Conservation (phyloP, 2,329 filamentous ascomycete species). For the Calonectria hongkongensis region DNA sequence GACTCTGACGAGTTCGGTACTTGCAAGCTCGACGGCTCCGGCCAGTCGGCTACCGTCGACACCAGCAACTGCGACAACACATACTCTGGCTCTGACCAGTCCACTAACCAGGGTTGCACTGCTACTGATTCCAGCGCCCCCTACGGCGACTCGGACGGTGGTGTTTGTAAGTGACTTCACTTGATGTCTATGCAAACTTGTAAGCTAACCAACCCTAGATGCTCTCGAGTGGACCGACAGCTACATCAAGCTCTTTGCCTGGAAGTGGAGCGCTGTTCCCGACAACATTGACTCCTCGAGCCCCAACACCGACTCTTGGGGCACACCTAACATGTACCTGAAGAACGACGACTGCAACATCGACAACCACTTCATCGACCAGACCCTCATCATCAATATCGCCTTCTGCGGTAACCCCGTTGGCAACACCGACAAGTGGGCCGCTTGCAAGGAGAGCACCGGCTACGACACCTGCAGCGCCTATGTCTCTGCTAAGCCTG, state of each 20-base stretch:
- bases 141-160: constrained; percentile 62
- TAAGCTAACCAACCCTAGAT: constrained; percentile 40
- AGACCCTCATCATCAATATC: constrained; percentile 85
- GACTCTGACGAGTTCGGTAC: constrained; percentile 54
- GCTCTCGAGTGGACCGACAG: constrained; percentile 66
- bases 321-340: constrained; percentile 77
- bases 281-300: constrained; percentile 60
- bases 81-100: constrained; percentile 57
- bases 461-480: constrained; percentile 56
- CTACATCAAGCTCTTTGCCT: constrained; percentile 65
- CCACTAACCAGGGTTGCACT: constrained; percentile 63
- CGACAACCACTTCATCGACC: constrained; percentile 75
- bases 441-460: constrained; percentile 46
- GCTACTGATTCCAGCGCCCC: constrained; percentile 62
- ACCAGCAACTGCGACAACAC: constrained; percentile 65
- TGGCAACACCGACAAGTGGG: constrained; percentile 52
- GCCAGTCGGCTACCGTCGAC: constrained; percentile 57
- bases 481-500: constrained; percentile 62
- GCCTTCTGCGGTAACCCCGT: constrained; percentile 85
- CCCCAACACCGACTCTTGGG: constrained; percentile 80
- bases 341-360: constrained; percentile 77
- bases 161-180: constrained; percentile 61
- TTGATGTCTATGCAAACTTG: constrained; percentile 61
- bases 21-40: constrained; percentile 58
- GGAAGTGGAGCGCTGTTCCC: constrained; percentile 58